These are phyloP conservation scores for Tylopilus balloui DNA, from an alignment of 768 basidiomycete species.

Conservation along the genomic window DNA sequence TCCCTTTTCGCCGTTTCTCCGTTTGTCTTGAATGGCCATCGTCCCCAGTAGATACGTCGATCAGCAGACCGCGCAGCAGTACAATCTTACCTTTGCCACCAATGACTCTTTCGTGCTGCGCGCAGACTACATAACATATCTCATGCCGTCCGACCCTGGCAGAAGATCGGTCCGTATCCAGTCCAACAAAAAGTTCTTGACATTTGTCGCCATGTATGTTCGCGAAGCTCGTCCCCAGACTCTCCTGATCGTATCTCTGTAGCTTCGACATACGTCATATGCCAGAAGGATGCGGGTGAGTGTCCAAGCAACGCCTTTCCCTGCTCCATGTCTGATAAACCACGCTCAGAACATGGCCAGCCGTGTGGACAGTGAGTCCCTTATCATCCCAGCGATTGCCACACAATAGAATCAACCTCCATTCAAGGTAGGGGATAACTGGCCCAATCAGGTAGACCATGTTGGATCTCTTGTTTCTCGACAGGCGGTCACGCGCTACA, in stretches of 20 bases:
- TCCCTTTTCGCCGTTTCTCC: neutral
- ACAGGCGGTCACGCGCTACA: neutral
- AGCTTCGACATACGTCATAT: constrained; percentile 32
- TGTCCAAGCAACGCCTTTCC: neutral
- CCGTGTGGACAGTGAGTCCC: constrained; percentile 20
- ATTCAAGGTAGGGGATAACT: constrained; percentile 14
- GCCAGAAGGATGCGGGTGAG: constrained; percentile 31
- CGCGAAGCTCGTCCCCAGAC: neutral
- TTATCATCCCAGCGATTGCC: neutral
- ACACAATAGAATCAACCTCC: too few relatives aligned
- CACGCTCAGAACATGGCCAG: constrained; percentile 24
- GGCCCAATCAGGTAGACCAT: constrained; percentile 15
- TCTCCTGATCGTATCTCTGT: neutral
- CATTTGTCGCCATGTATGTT: constrained; percentile 21
- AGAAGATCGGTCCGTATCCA: constrained; percentile 29
- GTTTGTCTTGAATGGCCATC: neutral
- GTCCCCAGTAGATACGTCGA: constrained; percentile 26
- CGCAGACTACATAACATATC: constrained; percentile 25
- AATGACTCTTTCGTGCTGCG: constrained; percentile 28
- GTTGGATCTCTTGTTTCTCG: neutral
- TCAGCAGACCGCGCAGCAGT: constrained; percentile 17
- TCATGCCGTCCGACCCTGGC: constrained; percentile 21
- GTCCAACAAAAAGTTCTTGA: constrained; percentile 19
- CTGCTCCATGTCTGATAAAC: neutral
- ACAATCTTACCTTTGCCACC: constrained; percentile 32